These are phyloP conservation scores for Simmondsia chinensis DNA, from an alignment of 148 eudicot genomes.

Conservation along the genomic window DNA sequence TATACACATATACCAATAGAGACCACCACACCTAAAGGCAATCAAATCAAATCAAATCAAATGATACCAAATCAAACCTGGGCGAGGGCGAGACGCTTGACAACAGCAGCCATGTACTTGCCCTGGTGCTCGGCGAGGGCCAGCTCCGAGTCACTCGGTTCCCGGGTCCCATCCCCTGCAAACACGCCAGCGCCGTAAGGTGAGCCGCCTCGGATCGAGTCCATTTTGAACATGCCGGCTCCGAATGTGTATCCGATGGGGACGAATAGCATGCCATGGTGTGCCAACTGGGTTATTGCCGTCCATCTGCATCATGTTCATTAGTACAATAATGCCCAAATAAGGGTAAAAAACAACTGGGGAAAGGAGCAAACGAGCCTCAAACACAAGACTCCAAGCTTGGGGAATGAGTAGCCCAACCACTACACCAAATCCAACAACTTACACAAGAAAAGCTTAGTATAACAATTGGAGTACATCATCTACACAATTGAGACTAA, in stretches of 20 bases:
- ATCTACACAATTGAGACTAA: too few species aligned
- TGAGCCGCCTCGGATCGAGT: constrained; percentile 68
- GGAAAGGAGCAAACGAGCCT: too few species aligned
- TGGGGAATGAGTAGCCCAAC: too few species aligned
- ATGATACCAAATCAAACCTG: constrained; percentile 21
- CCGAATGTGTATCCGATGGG: constrained; percentile 92
- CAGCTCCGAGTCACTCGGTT: constrained; percentile 62
- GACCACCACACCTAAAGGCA: too few species aligned
- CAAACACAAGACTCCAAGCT: too few species aligned
- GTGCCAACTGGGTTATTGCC: constrained; percentile 82
- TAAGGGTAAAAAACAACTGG: too few species aligned
- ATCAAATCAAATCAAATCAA: too few species aligned
- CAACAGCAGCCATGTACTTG: constrained; percentile 75
- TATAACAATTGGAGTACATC: too few species aligned
- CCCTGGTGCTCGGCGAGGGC: constrained; percentile 92
- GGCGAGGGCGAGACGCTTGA: constrained; percentile 54
- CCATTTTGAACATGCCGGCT: constrained; percentile 90
- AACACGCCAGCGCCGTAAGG: constrained; percentile 91
- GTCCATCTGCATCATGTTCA: constrained; percentile 57
- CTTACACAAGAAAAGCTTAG: too few species aligned
- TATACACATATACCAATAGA: too few species aligned
- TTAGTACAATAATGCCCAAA: background rate
- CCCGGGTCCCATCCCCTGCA: constrained; percentile 82
- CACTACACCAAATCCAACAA: too few species aligned
- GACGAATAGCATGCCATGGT: constrained; percentile 92